Percentiles rank a stretch among this genome's conserved stretches.
Evolutionary conservation across 495 filamentous ascomycete species (phyloP).

Genomic region (Neurospora sp.): DNA sequence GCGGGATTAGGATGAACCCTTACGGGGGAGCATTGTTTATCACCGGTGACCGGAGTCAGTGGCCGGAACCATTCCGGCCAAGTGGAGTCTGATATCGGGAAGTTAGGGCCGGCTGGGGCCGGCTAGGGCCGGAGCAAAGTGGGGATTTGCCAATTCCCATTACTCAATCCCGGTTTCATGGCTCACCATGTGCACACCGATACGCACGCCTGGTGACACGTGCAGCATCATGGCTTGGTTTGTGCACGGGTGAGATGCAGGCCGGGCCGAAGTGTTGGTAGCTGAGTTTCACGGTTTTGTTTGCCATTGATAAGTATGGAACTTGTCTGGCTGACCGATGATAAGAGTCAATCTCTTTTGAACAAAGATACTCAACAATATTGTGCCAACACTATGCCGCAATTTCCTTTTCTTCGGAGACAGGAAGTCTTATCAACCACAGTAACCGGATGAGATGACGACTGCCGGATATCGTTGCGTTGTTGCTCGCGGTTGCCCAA

Average conservation of each 20-base stretch:
- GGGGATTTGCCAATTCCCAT: constrained; percentile 11
- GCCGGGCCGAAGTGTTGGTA: background rate
- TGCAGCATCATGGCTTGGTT: background rate
- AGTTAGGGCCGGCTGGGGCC: constrained; percentile 21
- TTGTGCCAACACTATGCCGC: background rate
- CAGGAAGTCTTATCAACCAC: background rate
- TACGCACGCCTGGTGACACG: background rate
- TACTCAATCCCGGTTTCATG: constrained; percentile 10
- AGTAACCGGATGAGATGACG: background rate
- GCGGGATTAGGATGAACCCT: background rate
- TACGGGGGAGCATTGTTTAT: background rate
- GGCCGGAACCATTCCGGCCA: constrained; percentile 27
- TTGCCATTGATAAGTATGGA: background rate
- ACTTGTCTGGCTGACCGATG: background rate
- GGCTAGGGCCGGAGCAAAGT: constrained; percentile 25
- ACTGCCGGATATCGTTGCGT: background rate
- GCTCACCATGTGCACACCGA: background rate
- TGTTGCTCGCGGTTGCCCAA: background rate
- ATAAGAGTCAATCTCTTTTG: background rate
- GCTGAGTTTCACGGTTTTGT: background rate
- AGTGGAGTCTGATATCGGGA: constrained; percentile 2
- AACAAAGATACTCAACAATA: background rate
- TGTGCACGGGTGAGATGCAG: background rate
- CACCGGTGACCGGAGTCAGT: constrained; percentile 4
- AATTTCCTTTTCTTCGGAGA: no score